Evolutionary conservation across 495 filamentous ascomycete genomes (phyloP).

Genomic region (Penicillium alfredii): DNA sequence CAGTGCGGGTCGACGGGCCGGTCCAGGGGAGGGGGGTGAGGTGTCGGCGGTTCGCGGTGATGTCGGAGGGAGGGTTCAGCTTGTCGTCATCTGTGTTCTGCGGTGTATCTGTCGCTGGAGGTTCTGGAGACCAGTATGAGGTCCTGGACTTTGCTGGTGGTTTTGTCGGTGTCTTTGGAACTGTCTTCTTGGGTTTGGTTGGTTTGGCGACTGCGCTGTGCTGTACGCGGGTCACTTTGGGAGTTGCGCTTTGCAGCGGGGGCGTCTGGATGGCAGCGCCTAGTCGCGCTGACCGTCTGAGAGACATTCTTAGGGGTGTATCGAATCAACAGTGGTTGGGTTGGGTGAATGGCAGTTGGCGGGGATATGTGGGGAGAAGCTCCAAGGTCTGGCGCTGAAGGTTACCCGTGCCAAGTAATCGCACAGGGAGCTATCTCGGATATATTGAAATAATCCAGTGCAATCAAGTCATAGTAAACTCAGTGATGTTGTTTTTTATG

Average conservation of each 20-base stretch:
- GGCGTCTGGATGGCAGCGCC: slow-evolving; percentile 32
- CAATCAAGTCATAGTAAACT: too few species aligned
- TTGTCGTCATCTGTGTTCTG: slow-evolving; percentile 10
- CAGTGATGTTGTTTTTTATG: too few species aligned
- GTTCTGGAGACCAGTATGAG: slow-evolving; percentile 24
- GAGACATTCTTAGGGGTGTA: too few species aligned
- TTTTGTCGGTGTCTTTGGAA: slow-evolving; percentile 9
- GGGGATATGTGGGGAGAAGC: not conserved
- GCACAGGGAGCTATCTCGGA: too few species aligned
- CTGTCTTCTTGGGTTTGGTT: slow-evolving; percentile 11
- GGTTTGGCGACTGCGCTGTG: slow-evolving; percentile 28
- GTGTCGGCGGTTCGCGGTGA: slow-evolving; percentile 19
- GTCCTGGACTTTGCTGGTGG: slow-evolving; percentile 6
- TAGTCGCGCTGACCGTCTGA: slow-evolving; percentile 54
- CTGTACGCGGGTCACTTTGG: slow-evolving; percentile 20
- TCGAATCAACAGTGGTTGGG: too few species aligned
- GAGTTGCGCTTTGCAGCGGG: slow-evolving; percentile 31
- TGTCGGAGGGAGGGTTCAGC: slow-evolving; percentile 12
- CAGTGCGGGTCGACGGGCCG: slow-evolving; percentile 57
- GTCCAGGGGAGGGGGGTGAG: slow-evolving; percentile 41
- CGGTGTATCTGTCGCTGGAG: slow-evolving; percentile 1
- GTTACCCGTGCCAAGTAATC: too few species aligned
- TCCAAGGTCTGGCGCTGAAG: too few species aligned
- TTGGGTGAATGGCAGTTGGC: not conserved
- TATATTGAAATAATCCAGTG: too few species aligned